Conservation (phyloP, 345 rosid genomes). For the Brassica juncea region DNA sequence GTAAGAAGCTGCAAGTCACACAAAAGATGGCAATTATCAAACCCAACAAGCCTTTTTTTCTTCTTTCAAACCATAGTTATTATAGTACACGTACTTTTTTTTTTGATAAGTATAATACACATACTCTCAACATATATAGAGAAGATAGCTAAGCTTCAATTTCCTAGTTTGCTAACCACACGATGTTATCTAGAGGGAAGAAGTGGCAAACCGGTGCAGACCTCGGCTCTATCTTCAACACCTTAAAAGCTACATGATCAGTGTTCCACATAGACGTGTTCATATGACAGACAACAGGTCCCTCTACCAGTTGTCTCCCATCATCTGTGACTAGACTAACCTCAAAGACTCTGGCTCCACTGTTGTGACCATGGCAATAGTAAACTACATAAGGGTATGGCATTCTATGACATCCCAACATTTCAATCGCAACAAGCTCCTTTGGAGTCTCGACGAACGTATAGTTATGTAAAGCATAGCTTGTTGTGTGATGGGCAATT, state of each 20-base stretch:
- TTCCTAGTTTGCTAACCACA: constrained; percentile 52
- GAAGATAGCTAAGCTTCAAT: not conserved
- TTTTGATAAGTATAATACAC: not conserved
- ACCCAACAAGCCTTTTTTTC: constrained; percentile 4
- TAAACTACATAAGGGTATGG: constrained; percentile 69
- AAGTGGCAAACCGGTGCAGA: constrained; percentile 71
- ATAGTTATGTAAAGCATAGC: constrained; percentile 47
- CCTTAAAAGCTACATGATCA: constrained; percentile 59
- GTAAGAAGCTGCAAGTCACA: constrained; percentile 26
- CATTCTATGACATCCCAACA: constrained; percentile 63
- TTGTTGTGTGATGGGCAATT: not conserved
- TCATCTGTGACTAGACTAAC: constrained; percentile 47
- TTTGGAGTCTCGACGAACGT: constrained; percentile 46
- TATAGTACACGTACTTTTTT: constrained; percentile 7
- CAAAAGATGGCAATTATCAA: constrained; percentile 17
- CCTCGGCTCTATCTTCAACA: constrained; percentile 56
- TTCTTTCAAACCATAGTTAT: constrained; percentile 18
- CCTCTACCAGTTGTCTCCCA: constrained; percentile 52
- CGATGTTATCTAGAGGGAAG: constrained; percentile 60
- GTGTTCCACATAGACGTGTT: constrained; percentile 70
- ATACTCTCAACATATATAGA: constrained; percentile 3
- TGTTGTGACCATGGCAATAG: constrained; percentile 62
- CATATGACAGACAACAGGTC: constrained; percentile 71
- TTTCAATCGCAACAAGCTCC: constrained; percentile 39
- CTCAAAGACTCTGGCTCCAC: constrained; percentile 46